A percentile compares a stretch with the other conserved stretches of the same genome.
These are phyloP conservation scores for Chimonanthus salicifolius DNA, from an alignment of 164 flowering plant genomes.

Conservation along the genomic window DNA sequence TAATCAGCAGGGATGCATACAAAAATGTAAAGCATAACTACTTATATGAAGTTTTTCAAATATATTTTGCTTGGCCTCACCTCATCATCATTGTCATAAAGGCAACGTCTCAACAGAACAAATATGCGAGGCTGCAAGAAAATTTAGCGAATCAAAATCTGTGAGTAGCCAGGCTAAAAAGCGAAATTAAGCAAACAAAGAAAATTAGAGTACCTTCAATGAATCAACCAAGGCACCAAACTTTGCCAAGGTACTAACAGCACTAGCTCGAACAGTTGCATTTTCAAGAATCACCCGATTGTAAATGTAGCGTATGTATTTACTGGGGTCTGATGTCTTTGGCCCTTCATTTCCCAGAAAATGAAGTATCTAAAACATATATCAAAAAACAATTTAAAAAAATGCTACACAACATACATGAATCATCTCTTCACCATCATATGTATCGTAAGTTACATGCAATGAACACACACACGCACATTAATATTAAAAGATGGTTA, in stretches of 20 bases:
- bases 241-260: constrained; percentile 96
- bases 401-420: too few species aligned
- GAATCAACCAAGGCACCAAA: constrained; percentile 92
- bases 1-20: too few species aligned
- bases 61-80: constrained; percentile 29
- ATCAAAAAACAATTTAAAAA: neutral
- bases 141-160: neutral
- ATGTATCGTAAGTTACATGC: too few species aligned
- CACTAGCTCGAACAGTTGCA: constrained; percentile 97
- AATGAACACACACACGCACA: too few species aligned
- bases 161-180: constrained; percentile 2
- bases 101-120: constrained; percentile 81
- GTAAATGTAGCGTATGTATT: constrained; percentile 91
- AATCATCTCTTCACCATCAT: neutral
- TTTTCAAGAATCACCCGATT: constrained; percentile 96
- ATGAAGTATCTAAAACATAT: constrained; percentile 75
- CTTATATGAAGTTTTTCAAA: too few species aligned
- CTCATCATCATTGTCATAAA: constrained; percentile 97
- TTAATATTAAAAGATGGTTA: too few species aligned
- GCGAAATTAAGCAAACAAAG: neutral
- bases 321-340: constrained; percentile 91
- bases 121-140: constrained; percentile 86
- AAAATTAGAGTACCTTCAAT: constrained; percentile 57
- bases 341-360: constrained; percentile 98
- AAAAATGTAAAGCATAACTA: too few species aligned